phyloP scores from a whole-genome alignment of 805 yeast species.

The Hanseniaspora meyeri region DNA sequence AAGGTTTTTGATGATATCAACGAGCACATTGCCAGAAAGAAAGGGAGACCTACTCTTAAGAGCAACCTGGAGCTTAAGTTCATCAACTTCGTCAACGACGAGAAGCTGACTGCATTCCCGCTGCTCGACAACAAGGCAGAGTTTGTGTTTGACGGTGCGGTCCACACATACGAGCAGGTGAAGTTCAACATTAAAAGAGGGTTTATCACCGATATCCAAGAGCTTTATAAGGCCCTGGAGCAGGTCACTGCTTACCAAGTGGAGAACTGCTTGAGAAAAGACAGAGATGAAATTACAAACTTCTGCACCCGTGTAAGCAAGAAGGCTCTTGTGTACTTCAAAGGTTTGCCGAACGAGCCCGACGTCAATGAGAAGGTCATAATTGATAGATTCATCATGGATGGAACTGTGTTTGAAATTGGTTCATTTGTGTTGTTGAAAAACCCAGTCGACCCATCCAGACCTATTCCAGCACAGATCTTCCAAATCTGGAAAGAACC shows the following conservation, averaged over 20 bases:
- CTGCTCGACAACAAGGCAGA: slow-evolving; percentile 7
- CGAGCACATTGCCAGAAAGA: slow-evolving; percentile 32
- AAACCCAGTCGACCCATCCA: slow-evolving; percentile 76
- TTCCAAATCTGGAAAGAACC: slow-evolving; percentile 82
- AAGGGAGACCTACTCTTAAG: slow-evolving; percentile 88
- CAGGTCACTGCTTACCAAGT: slow-evolving; percentile 9
- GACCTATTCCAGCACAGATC: slow-evolving; percentile 88
- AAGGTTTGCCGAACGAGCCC: slow-evolving; percentile 1
- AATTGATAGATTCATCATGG: slow-evolving; percentile 55
- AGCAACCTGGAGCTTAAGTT: slow-evolving; percentile 86
- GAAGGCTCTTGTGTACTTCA: slow-evolving; percentile 7
- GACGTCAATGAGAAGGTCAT: slow-evolving; percentile 49
- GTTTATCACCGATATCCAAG: not conserved
- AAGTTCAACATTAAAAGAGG: slow-evolving; percentile 46
- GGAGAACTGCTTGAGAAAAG: not conserved
- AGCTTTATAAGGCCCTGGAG: not conserved
- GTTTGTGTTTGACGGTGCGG: slow-evolving; percentile 43
- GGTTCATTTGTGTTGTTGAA: slow-evolving; percentile 91
- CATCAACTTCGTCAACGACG: slow-evolving; percentile 59
- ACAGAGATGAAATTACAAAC: not conserved
- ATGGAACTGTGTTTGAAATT: slow-evolving; percentile 62
- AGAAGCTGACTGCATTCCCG: not conserved
- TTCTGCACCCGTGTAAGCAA: slow-evolving; percentile 18
- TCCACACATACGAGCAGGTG: slow-evolving; percentile 44
- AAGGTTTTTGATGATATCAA: slow-evolving; percentile 14